phyloP scores from a whole-genome alignment of 176 grass and related monocot species.

The Metroxylon sagu region DNA sequence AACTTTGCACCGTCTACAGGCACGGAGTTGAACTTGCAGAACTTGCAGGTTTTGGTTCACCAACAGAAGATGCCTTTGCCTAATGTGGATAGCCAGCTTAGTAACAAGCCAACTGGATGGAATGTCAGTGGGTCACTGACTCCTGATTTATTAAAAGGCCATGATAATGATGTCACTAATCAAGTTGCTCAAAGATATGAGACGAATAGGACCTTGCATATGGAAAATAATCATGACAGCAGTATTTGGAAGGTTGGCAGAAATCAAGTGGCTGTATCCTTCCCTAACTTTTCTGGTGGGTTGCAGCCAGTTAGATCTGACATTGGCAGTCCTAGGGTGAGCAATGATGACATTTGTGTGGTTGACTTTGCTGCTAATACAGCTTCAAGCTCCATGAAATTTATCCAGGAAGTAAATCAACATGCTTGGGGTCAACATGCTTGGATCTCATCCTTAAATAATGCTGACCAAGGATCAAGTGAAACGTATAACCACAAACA shows the following conservation, averaged over 20 bases:
- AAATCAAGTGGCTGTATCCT: slow-evolving; percentile 35
- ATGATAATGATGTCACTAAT: too few relatives aligned
- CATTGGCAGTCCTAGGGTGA: slow-evolving; percentile 20
- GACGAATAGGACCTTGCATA: too few relatives aligned
- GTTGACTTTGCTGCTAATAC: slow-evolving; percentile 31
- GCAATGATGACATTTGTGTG: slow-evolving; percentile 28
- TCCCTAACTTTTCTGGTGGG: slow-evolving; percentile 5
- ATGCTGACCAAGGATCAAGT: slow-evolving; percentile 35
- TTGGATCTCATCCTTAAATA: slow-evolving; percentile 47
- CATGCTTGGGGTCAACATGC: slow-evolving; percentile 27
- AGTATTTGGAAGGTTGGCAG: slow-evolving; percentile 43
- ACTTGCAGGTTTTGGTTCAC: neutral
- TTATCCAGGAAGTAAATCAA: slow-evolving; percentile 31
- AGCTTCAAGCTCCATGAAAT: slow-evolving; percentile 29
- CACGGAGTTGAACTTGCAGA: slow-evolving; percentile 4
- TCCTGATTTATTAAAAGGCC: too few relatives aligned
- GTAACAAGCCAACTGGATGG: slow-evolving; percentile 5
- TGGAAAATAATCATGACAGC: slow-evolving; percentile 5
- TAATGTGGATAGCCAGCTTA: neutral
- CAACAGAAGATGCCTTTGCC: slow-evolving; percentile 5
- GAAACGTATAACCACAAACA: slow-evolving; percentile 25
- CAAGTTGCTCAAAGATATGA: too few relatives aligned
- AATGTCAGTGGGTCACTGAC: neutral
- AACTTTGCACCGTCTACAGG: neutral
- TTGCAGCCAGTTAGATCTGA: slow-evolving; percentile 44